Evolutionary conservation across 164 flowering plant genomes (phyloP), one percentile per base, ranked within the genome.

Genomic region (Protea cynaroides): DNA sequence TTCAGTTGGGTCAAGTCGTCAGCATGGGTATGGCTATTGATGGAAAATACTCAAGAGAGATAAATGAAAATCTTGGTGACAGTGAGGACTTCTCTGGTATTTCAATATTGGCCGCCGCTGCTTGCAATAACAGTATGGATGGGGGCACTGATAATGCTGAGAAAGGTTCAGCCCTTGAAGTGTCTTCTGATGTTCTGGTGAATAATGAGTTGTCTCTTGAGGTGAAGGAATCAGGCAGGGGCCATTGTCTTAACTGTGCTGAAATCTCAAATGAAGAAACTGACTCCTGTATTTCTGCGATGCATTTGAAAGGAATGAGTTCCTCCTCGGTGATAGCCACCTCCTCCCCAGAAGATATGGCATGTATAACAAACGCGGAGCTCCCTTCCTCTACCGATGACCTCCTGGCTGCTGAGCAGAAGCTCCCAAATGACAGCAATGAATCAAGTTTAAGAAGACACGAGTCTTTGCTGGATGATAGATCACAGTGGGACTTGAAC

Each of bases 401-500:
- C 43, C 25, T 71, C 18, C 21, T 21, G 12, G 40, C 60, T 53
- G 38, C 22, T 34, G 46, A 55, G 22, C 74, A 38, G 15, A 63
- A 47, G 64, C 59, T 67, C 58, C 29, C 66, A 24, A 52, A 65
- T 23, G 29, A 53, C 23, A 49, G 62, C 36, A 72, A 71, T n/a
- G 64, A 58, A 56, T 70, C 25, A 55, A 65, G 58, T 22, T 25
- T 7, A 12, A 64, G 56, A 52, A 60, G 22, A 57, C 29, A 69
- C 17, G 71, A 40, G 19, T 50, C 59, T 37, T 65, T 67, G 4
- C 79, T 75, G 49, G 89, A 79, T 65, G 80, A 68, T 47, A 69
- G 92, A 66, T 73, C 73, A 24, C 76, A 78, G 54, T 89, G 91
- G 92, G 92, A 89, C 74, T 66, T 89, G 58, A 89, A 89, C 60